A percentile compares a stretch with the other conserved stretches of the same genome.
Evolutionary conservation across 2,329 filamentous ascomycete species (phyloP).

Genomic region (Aspergillus sp.): DNA sequence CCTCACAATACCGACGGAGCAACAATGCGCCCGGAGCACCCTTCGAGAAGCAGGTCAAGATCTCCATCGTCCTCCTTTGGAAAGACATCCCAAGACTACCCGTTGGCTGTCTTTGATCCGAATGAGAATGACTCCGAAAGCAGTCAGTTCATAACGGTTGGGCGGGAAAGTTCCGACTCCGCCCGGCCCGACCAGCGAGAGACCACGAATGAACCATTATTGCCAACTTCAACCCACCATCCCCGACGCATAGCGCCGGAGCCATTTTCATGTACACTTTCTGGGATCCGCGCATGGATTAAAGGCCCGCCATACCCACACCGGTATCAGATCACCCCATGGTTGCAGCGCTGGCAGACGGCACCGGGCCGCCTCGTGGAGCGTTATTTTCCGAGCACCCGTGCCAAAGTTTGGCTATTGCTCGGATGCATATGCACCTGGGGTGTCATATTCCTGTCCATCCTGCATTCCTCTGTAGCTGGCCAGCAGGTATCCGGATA

Average conservation of each 20-base stretch:
- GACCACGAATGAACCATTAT: conserved; percentile 24
- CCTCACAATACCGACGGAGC: conserved; percentile 3
- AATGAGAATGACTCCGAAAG: conserved; percentile 12
- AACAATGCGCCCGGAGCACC: conserved; percentile 12
- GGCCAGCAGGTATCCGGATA: conserved; percentile 35
- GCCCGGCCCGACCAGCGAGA: conserved; percentile 14
- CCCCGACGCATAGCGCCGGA: neutral
- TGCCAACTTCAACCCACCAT: conserved; percentile 20
- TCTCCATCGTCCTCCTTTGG: conserved; percentile 18
- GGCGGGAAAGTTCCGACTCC: conserved; percentile 24
- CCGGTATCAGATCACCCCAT: conserved; percentile 38
- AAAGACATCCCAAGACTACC: conserved; percentile 15
- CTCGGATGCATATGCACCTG: conserved; percentile 31
- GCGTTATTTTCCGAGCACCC: conserved; percentile 28
- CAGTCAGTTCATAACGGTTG: conserved; percentile 16
- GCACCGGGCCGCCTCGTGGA: conserved; percentile 37
- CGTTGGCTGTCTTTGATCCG: conserved; percentile 9
- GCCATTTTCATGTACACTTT: conserved; percentile 28
- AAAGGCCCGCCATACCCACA: conserved; percentile 35
- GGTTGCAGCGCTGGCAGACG: conserved; percentile 36
- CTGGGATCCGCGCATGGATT: conserved; percentile 30
- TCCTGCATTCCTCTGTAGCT: conserved; percentile 34
- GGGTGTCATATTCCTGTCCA: conserved; percentile 36
- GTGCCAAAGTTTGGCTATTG: conserved; percentile 30
- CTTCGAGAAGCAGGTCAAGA: conserved; percentile 9